Conservation (phyloP, 805 yeast genomes). For the Pichia membranifaciens region DNA sequence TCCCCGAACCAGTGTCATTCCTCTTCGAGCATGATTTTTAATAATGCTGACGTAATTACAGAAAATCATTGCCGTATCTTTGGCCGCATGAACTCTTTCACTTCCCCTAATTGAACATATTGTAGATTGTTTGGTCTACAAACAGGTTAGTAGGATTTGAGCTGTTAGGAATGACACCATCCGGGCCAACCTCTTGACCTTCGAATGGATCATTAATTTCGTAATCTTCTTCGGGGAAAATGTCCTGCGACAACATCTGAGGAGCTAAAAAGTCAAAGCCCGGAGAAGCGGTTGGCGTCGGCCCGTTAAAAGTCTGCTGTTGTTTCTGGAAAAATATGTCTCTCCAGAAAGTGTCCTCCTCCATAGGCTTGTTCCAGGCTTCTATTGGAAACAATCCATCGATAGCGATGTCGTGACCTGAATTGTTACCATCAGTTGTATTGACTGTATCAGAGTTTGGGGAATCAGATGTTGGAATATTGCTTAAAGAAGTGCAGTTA, state of each 20-base stretch:
- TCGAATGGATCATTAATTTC: not conserved
- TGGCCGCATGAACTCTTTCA: not conserved
- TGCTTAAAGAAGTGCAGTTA: too few species aligned
- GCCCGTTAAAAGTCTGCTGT: not conserved
- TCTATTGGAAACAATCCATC: not conserved
- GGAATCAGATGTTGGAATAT: not conserved
- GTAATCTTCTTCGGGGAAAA: not conserved
- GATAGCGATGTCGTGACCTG: not conserved
- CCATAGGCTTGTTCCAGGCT: slow-evolving; percentile 1
- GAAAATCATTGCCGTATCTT: too few species aligned
- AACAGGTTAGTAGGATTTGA: not conserved
- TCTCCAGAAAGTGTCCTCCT: slow-evolving; percentile 10
- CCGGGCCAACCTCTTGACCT: not conserved
- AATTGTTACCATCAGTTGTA: not conserved
- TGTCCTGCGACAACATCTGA: not conserved
- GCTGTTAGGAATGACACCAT: not conserved
- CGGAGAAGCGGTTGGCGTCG: too few species aligned
- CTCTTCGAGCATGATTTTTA: too few species aligned
- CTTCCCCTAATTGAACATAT: not conserved
- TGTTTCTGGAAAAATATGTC: slow-evolving; percentile 2
- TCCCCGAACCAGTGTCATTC: too few species aligned
- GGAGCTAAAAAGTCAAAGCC: not conserved
- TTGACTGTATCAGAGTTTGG: too few species aligned
- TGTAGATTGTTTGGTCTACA: not conserved
- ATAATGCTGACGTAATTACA: too few species aligned